These are phyloP conservation scores for Pseudogymnoascus pannorum DNA, from an alignment of 2,329 filamentous ascomycete species.

Conservation along the genomic window DNA sequence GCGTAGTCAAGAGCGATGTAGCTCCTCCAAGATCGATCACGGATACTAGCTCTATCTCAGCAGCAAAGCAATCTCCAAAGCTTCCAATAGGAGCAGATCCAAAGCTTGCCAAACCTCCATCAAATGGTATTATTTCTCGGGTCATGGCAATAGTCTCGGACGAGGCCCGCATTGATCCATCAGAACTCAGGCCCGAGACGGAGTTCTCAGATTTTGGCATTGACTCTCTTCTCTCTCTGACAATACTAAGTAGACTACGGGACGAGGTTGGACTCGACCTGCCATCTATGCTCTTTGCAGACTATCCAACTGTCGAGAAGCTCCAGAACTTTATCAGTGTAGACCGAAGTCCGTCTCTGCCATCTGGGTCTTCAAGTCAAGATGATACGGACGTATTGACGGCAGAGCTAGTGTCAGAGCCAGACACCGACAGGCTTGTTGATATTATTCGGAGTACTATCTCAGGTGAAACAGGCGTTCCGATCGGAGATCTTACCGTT, in stretches of 20 bases:
- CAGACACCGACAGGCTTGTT: not conserved
- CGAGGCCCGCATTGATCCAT: constrained; percentile 22
- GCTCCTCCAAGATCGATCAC: not conserved
- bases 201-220: constrained; percentile 29
- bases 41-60: not conserved
- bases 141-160: constrained; percentile 25
- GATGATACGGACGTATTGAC: not conserved
- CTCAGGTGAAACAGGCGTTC: not conserved
- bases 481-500: not conserved
- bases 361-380: not conserved
- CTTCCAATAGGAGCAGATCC: not conserved
- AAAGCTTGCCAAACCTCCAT: not conserved
- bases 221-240: constrained; percentile 30
- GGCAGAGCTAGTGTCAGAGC: not conserved
- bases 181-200: constrained; percentile 21
- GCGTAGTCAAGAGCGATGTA: not conserved
- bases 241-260: constrained; percentile 26
- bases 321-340: not conserved
- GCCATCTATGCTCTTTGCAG: constrained; percentile 19
- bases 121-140: not conserved
- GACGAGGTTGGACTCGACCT: constrained; percentile 29
- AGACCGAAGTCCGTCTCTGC: not conserved
- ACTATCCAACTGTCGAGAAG: constrained; percentile 23
- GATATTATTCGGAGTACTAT: constrained; percentile 11
- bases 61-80: not conserved